Evolutionary conservation across 345 rosid species (phyloP).

Genomic region (Garcia nutans): DNA sequence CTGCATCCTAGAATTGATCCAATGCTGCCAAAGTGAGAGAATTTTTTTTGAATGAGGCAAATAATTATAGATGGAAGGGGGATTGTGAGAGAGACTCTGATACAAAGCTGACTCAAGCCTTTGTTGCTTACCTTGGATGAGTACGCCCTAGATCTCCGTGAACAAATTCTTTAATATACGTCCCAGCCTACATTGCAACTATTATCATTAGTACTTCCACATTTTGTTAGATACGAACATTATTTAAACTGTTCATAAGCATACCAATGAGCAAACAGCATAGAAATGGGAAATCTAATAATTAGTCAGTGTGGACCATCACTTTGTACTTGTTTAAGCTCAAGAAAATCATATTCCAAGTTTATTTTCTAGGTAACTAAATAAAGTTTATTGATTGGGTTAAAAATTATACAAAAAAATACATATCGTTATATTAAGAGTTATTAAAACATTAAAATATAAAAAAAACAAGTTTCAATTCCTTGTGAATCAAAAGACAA

Average conservation of each 20-base stretch:
- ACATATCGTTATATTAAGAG: no score
- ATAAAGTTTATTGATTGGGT: no score
- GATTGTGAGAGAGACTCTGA: no score
- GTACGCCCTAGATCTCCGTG: constrained; percentile 98
- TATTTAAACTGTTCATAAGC: background rate
- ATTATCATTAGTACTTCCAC: background rate
- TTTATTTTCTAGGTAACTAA: no score
- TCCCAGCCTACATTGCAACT: constrained; percentile 73
- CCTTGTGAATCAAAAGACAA: no score
- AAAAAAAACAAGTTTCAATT: no score
- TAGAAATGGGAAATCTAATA: background rate
- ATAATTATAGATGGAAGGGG: background rate
- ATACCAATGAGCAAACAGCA: background rate
- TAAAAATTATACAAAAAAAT: no score
- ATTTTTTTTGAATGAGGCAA: background rate
- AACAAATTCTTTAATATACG: constrained; percentile 93
- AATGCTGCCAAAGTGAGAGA: constrained; percentile 69
- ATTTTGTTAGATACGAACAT: background rate
- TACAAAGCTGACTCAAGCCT: no score
- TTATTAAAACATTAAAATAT: no score
- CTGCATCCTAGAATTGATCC: constrained; percentile 84
- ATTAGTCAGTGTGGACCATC: no score
- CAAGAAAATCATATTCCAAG: no score
- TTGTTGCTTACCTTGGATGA: constrained; percentile 62
- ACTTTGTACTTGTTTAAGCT: no score